Percentiles rank a stretch among this genome's conserved stretches.
phyloP scores from a whole-genome alignment of 495 filamentous ascomycete genomes.

The Daldinia decipiens region DNA sequence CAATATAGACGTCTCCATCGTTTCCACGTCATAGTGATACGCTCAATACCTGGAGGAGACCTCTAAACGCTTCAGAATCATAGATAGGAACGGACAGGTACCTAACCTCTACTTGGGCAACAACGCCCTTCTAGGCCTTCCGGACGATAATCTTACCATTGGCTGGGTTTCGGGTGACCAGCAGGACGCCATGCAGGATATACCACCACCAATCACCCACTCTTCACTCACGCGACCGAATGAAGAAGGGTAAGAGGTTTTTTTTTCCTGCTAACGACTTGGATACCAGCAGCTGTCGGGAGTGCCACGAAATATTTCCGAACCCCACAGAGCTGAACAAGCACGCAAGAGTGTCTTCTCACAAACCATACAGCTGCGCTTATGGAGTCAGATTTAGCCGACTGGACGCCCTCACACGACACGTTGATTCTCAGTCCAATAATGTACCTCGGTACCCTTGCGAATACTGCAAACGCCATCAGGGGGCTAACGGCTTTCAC shows the following conservation, averaged over 20 bases:
- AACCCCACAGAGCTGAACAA: conserved; percentile 6
- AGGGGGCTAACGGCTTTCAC: conserved; percentile 10
- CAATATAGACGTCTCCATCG: conserved; percentile 6
- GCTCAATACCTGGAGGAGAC: neutral
- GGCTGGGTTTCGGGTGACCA: neutral
- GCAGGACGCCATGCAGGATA: neutral
- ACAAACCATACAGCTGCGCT: conserved; percentile 13
- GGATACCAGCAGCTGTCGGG: no score
- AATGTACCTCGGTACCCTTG: conserved; percentile 6
- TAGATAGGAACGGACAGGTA: conserved; percentile 4
- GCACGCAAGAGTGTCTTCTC: conserved; percentile 8
- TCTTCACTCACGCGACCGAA: neutral
- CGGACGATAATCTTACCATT: neutral
- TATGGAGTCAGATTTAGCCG: conserved; percentile 5
- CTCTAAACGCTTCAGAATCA: no score
- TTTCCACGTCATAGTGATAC: conserved; percentile 39
- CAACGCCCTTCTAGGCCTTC: neutral
- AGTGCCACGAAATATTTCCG: neutral
- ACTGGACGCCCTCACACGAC: conserved; percentile 9
- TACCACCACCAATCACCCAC: neutral
- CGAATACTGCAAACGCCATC: neutral
- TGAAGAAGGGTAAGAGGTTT: conserved; percentile 10
- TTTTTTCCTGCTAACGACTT: no score
- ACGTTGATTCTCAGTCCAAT: conserved; percentile 1
- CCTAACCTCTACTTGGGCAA: conserved; percentile 2